phyloP scores from a whole-genome alignment of 2,329 filamentous ascomycete genomes.

The Cercospora sp. region DNA sequence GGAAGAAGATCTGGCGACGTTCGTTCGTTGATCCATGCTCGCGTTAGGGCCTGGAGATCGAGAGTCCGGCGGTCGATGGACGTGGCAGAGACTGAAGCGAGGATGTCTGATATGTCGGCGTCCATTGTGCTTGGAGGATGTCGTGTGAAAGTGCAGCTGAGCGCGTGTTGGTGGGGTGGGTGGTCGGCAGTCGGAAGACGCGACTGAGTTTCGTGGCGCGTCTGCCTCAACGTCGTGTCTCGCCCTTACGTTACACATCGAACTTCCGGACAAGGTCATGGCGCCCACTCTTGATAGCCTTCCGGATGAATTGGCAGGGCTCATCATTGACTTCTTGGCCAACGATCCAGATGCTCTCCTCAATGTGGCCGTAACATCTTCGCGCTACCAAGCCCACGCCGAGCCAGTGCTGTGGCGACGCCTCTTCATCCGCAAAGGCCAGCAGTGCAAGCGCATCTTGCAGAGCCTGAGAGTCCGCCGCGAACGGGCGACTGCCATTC shows the following conservation, averaged over 20 bases:
- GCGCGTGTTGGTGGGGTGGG: not conserved
- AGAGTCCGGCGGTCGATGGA: constrained; percentile 58
- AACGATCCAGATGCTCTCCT: not conserved
- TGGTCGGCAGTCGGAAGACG: not conserved
- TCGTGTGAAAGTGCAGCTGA: not conserved
- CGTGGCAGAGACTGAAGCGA: constrained; percentile 50
- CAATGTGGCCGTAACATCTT: not conserved
- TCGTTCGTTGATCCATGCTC: constrained; percentile 90
- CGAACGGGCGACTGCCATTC: not conserved
- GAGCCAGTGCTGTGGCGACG: constrained; percentile 5
- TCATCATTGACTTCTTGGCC: not conserved
- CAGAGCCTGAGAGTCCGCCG: not conserved
- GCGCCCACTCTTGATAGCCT: constrained; percentile 1
- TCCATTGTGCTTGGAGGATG: constrained; percentile 23
- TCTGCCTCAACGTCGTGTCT: not conserved
- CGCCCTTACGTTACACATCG: not conserved
- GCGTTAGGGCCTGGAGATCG: constrained; percentile 85
- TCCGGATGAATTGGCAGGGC: not conserved
- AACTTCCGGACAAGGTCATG: not conserved
- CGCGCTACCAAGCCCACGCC: not conserved
- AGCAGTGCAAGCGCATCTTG: not conserved
- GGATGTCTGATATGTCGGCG: constrained; percentile 53
- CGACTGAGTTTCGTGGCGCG: not conserved
- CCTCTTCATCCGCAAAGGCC: not conserved
- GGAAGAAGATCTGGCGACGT: constrained; percentile 84